A percentile compares a stretch with the other conserved stretches of the same genome.
Evolutionary conservation across 371 early-diverging fungal species (phyloP).

Genomic region (Catenaria anguillulae): DNA sequence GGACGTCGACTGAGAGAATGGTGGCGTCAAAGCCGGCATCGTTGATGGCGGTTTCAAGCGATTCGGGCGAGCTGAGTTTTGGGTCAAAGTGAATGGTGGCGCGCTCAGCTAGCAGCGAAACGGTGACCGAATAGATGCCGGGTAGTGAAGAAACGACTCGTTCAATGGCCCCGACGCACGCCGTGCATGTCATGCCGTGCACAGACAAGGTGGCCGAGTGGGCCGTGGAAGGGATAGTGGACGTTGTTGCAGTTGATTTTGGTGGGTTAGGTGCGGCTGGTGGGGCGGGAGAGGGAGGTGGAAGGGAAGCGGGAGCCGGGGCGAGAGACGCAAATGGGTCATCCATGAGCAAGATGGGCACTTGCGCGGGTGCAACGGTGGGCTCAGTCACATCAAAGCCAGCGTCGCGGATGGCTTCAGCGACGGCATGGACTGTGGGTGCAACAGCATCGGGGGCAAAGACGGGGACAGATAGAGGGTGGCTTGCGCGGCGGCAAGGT

Average conservation of each 20-base stretch:
- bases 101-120: conserved; percentile 61
- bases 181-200: conserved; percentile 70
- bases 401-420: conserved; percentile 44
- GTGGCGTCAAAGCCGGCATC: conserved; percentile 71
- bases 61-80: conserved; percentile 17
- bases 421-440: conserved; percentile 11
- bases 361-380: too few species aligned
- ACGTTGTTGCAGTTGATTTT: too few species aligned
- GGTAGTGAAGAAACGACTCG: conserved; percentile 23
- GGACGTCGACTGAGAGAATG: conserved; percentile 10
- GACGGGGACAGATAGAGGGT: too few species aligned
- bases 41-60: conserved; percentile 46
- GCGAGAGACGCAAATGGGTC: conserved; percentile 59
- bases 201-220: neutral
- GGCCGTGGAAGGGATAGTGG: too few species aligned
- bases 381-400: conserved; percentile 26
- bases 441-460: too few species aligned
- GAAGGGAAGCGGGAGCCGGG: conserved; percentile 48
- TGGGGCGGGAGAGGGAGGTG: neutral
- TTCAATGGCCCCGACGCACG: conserved; percentile 61
- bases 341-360: too few species aligned
- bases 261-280: neutral
- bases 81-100: conserved; percentile 55
- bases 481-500: too few species aligned
- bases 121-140: conserved; percentile 40